Evolutionary conservation across 352 stramenopile species (phyloP).

Genomic region (Phytophthora syringae): DNA sequence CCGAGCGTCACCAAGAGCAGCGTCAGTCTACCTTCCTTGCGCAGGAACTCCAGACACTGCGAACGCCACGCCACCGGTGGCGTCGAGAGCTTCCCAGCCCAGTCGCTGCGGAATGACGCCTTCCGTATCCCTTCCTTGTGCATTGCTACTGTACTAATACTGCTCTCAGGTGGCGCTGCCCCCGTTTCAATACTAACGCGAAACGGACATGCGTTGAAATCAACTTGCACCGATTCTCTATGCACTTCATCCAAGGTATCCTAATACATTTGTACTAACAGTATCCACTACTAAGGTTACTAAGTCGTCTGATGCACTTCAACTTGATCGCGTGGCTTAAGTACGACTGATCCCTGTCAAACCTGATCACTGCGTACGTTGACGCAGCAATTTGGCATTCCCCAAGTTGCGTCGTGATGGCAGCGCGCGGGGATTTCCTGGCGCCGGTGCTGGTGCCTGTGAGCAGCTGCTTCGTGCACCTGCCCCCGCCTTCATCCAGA

Average conservation of each 20-base stretch:
- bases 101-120: constrained; percentile 38
- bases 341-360: constrained; percentile 26
- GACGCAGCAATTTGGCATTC: constrained; percentile 29
- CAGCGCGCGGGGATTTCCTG: constrained; percentile 64
- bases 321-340: constrained; percentile 19
- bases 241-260: too few relatives aligned
- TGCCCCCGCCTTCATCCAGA: constrained; percentile 73
- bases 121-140: constrained; percentile 21
- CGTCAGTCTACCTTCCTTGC: constrained; percentile 63
- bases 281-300: too few relatives aligned
- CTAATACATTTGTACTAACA: too few relatives aligned
- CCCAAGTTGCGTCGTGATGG: constrained; percentile 24
- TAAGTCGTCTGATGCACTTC: constrained; percentile 19
- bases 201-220: constrained; percentile 2
- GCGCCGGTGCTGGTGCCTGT: constrained; percentile 64
- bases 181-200: constrained; percentile 8
- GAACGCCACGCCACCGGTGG: constrained; percentile 40
- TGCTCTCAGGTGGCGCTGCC: too few relatives aligned
- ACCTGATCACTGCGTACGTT: constrained; percentile 26
- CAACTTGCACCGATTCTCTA: too few relatives aligned
- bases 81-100: constrained; percentile 48
- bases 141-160: background rate
- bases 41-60: constrained; percentile 41
- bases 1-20: constrained; percentile 60
- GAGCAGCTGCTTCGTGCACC: constrained; percentile 76